Percentiles rank a stretch among this genome's conserved stretches.
Conservation (phyloP, 495 filamentous ascomycete species). For the Daldinia vernicosa region DNA sequence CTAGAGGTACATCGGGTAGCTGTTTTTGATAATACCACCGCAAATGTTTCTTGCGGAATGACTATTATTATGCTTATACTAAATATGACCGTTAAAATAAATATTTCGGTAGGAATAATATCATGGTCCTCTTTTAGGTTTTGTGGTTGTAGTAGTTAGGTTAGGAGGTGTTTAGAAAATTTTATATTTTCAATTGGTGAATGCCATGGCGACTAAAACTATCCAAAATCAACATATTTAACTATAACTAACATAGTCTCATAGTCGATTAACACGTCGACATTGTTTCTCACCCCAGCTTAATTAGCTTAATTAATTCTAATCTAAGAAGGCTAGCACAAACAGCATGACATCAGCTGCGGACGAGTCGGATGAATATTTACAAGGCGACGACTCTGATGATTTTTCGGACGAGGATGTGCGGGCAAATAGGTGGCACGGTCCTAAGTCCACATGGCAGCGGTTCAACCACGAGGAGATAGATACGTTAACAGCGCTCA, state of each 20-base stretch:
- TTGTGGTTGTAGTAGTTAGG: slow-evolving; percentile 1
- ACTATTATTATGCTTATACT: background rate
- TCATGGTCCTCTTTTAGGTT: slow-evolving; percentile 9
- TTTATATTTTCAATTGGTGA: slow-evolving; percentile 6
- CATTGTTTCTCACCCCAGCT: background rate
- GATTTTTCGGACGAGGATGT: slow-evolving; percentile 46
- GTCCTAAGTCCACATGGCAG: slow-evolving; percentile 67
- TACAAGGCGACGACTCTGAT: slow-evolving; percentile 30
- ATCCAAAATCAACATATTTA: slow-evolving; percentile 13
- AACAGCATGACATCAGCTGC: slow-evolving; percentile 31
- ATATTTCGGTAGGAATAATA: slow-evolving; percentile 10
- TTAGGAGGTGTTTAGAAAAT: background rate
- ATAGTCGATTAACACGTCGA: background rate
- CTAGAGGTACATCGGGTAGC: slow-evolving; percentile 31
- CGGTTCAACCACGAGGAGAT: slow-evolving; percentile 67
- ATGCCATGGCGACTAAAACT: background rate
- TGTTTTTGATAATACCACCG: slow-evolving; percentile 42
- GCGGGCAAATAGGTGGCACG: slow-evolving; percentile 62
- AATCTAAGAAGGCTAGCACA: background rate
- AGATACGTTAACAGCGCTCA: slow-evolving; percentile 63
- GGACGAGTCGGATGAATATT: slow-evolving; percentile 35
- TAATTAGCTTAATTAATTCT: background rate
- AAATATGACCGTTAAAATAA: background rate
- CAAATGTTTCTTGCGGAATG: slow-evolving; percentile 17
- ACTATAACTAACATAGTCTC: background rate